phyloP scores from a whole-genome alignment of 805 yeast species.

The Jamesozyma gamospora region DNA sequence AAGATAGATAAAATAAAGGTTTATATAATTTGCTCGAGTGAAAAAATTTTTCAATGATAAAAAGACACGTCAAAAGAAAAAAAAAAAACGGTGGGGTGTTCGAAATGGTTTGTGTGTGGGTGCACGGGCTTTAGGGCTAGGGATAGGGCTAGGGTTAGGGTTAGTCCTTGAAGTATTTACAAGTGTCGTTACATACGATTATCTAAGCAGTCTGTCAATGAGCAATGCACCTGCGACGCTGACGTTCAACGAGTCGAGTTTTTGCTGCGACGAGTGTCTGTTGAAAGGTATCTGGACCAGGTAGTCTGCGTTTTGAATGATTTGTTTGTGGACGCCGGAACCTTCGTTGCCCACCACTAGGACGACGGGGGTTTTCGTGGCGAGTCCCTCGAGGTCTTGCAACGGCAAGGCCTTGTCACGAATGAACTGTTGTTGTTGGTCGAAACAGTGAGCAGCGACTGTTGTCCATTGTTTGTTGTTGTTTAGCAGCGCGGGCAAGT shows the following conservation, averaged over 20 bases:
- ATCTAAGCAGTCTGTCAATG: constrained; percentile 27
- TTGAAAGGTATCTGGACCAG: constrained; percentile 28
- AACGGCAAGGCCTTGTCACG: constrained; percentile 31
- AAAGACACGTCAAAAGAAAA: too few relatives aligned
- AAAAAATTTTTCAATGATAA: too few relatives aligned
- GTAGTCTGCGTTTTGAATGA: constrained; percentile 48
- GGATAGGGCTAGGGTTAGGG: too few relatives aligned
- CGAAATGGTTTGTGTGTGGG: too few relatives aligned
- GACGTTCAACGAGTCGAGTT: constrained; percentile 78
- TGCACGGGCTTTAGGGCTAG: too few relatives aligned
- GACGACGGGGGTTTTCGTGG: constrained; percentile 47
- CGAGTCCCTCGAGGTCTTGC: constrained; percentile 36
- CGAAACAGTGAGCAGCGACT: constrained; percentile 47
- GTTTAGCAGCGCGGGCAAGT: constrained; percentile 42
- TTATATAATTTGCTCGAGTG: too few relatives aligned
- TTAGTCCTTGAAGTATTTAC: too few relatives aligned
- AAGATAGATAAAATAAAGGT: too few relatives aligned
- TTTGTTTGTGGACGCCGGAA: constrained; percentile 60
- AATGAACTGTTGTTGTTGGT: constrained; percentile 22
- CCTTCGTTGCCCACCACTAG: constrained; percentile 83
- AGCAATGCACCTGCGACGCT: constrained; percentile 80
- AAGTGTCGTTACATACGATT: too few relatives aligned
- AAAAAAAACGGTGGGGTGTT: too few relatives aligned
- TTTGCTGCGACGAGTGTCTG: constrained; percentile 1
- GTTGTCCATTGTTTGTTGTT: constrained; percentile 55